Percentiles rank a stretch among this genome's conserved stretches.
phyloP scores from a whole-genome alignment of 2,329 filamentous ascomycete species.

The Fusarium succisae region DNA sequence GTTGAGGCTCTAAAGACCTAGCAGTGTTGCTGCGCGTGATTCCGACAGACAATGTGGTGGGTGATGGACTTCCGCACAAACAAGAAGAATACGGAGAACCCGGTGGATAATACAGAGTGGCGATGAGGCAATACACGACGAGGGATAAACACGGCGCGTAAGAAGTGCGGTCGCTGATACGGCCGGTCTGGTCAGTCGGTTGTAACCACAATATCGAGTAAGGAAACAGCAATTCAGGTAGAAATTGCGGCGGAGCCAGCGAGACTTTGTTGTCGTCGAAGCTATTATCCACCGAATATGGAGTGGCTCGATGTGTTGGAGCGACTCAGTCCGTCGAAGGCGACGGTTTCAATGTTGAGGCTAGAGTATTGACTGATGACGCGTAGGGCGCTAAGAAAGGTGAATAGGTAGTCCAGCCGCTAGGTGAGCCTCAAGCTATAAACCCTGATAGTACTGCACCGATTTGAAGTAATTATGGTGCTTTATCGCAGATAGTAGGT shows the following conservation, averaged over 20 bases:
- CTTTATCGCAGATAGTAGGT: not conserved
- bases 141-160: conserved; percentile 33
- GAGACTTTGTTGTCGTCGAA: conserved; percentile 3
- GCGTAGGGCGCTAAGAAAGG: conserved; percentile 7
- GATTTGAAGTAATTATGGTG: not conserved
- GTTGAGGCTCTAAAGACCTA: conserved; percentile 29
- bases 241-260: conserved; percentile 1
- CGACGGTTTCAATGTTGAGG: not conserved
- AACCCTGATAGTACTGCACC: not conserved
- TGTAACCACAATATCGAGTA: conserved; percentile 18
- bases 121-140: conserved; percentile 19
- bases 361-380: conserved; percentile 12
- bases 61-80: conserved; percentile 17
- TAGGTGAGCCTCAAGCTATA: not conserved
- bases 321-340: not conserved
- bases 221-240: not conserved
- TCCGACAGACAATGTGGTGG: conserved; percentile 20
- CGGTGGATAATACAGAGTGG: conserved; percentile 14
- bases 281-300: not conserved
- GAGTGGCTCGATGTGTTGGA: not conserved
- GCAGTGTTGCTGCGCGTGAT: conserved; percentile 17
- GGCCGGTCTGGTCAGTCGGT: conserved; percentile 33
- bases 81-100: conserved; percentile 3
- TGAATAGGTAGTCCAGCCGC: not conserved
- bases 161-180: conserved; percentile 33